Conservation (phyloP, 1,139 yeast genomes). For the Yamadazyma membranifaciens region DNA sequence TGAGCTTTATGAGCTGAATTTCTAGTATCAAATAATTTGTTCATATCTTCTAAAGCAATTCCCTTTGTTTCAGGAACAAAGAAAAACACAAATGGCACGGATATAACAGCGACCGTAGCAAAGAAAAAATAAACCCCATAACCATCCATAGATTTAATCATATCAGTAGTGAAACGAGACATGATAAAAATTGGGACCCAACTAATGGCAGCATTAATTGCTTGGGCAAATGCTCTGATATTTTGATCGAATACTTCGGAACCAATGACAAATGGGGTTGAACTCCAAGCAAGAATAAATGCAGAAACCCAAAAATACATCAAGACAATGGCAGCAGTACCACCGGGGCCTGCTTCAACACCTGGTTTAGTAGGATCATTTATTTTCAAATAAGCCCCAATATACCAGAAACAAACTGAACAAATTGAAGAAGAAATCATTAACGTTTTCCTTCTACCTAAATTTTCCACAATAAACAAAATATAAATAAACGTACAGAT, state of each 20-base stretch:
- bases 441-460: constrained; percentile 40
- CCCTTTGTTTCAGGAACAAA: constrained; percentile 42
- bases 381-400: constrained; percentile 39
- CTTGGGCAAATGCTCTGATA: constrained; percentile 42
- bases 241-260: constrained; percentile 43
- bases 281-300: constrained; percentile 44
- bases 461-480: constrained; percentile 35
- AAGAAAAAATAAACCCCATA: constrained; percentile 44
- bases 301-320: constrained; percentile 47
- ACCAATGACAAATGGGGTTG: constrained; percentile 46
- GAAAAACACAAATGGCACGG: constrained; percentile 38
- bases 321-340: constrained; percentile 42
- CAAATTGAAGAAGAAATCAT: constrained; percentile 38
- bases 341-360: constrained; percentile 39
- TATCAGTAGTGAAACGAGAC: constrained; percentile 36
- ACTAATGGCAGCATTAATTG: constrained; percentile 42
- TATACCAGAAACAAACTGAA: constrained; percentile 42
- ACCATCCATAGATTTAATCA: constrained; percentile 36
- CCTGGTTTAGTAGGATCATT: constrained; percentile 40
- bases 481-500: constrained; percentile 37
- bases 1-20: constrained; percentile 33
- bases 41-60: constrained; percentile 46
- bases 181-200: constrained; percentile 45
- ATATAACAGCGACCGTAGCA: constrained; percentile 30
- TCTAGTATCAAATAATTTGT: constrained; percentile 30